Evolutionary conservation across 805 yeast species (phyloP), one percentile per base, ranked within the genome.

Genomic region (Sporopachydermia quercuum): DNA sequence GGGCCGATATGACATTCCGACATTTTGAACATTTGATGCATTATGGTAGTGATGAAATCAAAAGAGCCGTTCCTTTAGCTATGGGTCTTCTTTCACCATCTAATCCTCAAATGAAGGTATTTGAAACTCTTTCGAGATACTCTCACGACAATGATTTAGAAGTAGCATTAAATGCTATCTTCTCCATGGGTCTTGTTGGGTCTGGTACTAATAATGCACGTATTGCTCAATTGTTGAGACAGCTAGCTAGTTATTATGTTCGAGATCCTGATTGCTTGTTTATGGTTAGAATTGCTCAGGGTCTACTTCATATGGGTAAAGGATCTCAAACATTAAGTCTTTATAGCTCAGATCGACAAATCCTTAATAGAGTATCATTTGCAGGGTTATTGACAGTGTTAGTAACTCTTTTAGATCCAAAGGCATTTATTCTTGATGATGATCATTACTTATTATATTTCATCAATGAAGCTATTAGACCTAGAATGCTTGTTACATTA

Each of bases 151-250:
- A 84, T 42, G 96, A 91, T 58, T 63, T 83, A 49, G 94, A 84
- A 54, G 96, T 91, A 41, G 95, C 97, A 4, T 78, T 79, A 57
- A 91, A 87, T 56, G 86, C 98, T 15, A 86, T 91, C 47, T 89
- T 84, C 53, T 78, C 95, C 36, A 87, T 91, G 97, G 99, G 99
- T 41, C 64, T 91, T 46, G 94, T 89, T 50, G 98, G 98, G 56
- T 91, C 97, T 15, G 99, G 99, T 62, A 91, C 98, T 18, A 89
- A 91, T 62, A 91, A 91, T 57, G 98, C 99, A 4, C 80, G 99
- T 64, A 69, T 91, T 47, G 97, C 97, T 3, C 98, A 91, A 64
- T 69, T 91, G 47, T 70, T 91, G 54, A 76, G 98, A 60, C 97
- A 91, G 61, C 70, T 91, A 50, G 97, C 98, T 1, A 76, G 84